These are phyloP conservation scores for Pontederia crassipes DNA, from an alignment of 176 grass and related monocot species.

Conservation along the genomic window DNA sequence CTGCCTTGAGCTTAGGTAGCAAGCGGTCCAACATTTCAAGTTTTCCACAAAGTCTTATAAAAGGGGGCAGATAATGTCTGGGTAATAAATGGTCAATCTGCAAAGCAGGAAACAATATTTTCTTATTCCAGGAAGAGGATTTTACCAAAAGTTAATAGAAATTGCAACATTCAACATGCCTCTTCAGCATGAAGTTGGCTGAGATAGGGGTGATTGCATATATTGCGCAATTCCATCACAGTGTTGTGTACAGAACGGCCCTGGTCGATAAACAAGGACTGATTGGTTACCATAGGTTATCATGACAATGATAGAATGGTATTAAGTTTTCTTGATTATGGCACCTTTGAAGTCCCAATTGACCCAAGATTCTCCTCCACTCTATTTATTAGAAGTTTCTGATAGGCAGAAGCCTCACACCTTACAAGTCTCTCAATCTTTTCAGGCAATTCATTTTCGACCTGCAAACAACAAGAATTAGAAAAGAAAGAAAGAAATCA, in stretches of 20 bases:
- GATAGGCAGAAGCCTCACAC: conserved; percentile 96
- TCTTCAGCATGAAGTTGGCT: conserved; percentile 92
- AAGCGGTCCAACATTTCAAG: conserved; percentile 97
- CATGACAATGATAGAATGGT: background rate
- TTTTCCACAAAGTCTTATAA: conserved; percentile 93
- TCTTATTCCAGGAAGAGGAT: conserved; percentile 1
- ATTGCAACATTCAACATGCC: conserved; percentile 28
- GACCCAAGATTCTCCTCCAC: conserved; percentile 92
- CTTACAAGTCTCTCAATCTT: conserved; percentile 97
- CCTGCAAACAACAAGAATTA: conserved; percentile 30
- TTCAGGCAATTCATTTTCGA: conserved; percentile 88
- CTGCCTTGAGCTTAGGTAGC: conserved; percentile 90
- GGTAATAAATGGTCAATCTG: conserved; percentile 87
- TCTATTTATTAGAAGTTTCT: conserved; percentile 95
- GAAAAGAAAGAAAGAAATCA: conserved; percentile 14
- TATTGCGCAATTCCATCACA: conserved; percentile 98
- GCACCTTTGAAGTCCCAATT: conserved; percentile 78
- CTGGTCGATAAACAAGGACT: conserved; percentile 31
- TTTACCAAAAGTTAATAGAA: conserved; percentile 7
- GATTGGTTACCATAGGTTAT: background rate
- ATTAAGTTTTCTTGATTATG: background rate
- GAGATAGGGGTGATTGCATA: conserved; percentile 98
- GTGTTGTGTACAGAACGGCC: conserved; percentile 85
- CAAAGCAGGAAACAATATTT: conserved; percentile 22
- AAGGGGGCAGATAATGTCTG: conserved; percentile 76